phyloP scores from a whole-genome alignment of 176 grass and related monocot genomes.

The Themeda triandra region DNA sequence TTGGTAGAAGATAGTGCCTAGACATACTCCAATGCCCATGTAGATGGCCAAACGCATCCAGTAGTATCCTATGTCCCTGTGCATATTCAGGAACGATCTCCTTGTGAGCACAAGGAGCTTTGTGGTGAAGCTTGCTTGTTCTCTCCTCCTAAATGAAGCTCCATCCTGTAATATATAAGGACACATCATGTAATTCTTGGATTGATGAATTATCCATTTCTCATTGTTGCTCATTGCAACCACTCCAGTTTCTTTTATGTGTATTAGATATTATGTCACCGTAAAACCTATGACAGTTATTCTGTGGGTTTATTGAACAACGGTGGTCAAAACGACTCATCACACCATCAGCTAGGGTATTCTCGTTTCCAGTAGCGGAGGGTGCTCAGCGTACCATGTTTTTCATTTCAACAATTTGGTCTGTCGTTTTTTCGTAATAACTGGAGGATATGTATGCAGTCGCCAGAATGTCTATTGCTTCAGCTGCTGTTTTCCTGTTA shows the following conservation, averaged over 20 bases:
- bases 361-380: no score
- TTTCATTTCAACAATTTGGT: slow-evolving; percentile 33
- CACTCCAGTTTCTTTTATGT: neutral
- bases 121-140: slow-evolving; percentile 31
- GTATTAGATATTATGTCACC: neutral
- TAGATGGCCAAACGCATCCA: slow-evolving; percentile 55
- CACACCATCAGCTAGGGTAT: no score
- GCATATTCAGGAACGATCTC: slow-evolving; percentile 59
- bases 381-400: slow-evolving; percentile 15
- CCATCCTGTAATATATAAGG: slow-evolving; percentile 7
- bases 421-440: slow-evolving; percentile 13
- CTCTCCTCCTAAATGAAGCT: slow-evolving; percentile 28
- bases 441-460: slow-evolving; percentile 20
- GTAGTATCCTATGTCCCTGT: slow-evolving; percentile 55
- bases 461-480: slow-evolving; percentile 39
- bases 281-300: neutral
- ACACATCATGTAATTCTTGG: neutral
- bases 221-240: neutral
- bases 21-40: slow-evolving; percentile 30
- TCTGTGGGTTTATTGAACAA: neutral
- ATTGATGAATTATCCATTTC: neutral
- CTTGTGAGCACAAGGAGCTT: slow-evolving; percentile 44
- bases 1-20: slow-evolving; percentile 57
- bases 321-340: neutral
- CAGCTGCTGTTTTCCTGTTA: slow-evolving; percentile 27